Evolutionary conservation across 345 rosid genomes (phyloP), one percentile per base, ranked within the genome.

Genomic region (Rhizophora apiculata): DNA sequence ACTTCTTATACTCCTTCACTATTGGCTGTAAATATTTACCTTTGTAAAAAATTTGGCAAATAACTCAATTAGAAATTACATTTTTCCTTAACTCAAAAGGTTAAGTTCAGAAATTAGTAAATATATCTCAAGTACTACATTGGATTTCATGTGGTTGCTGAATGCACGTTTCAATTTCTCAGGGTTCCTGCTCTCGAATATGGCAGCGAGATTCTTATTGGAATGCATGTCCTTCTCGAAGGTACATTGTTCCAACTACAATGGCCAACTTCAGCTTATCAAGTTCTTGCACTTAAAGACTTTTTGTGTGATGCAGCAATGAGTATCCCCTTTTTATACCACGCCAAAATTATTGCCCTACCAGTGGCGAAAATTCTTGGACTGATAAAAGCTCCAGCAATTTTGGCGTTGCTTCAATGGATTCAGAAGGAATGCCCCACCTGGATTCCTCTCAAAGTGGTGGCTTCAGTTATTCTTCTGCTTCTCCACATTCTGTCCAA

Each of bases 251-350:
- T n/a, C 24, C 69, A 49, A 82, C 9, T 39, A 5, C 54, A 67
- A 10, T 56, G 60, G 64, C 68, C 71, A 69, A 57, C 30, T 68
- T 63, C 20, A 20, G 56, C 51, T n/a, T 61, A 64, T 68, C 46
- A 43, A 21, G 60, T 58, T 49, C 31, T 60, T 60, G 64, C 27
- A 60, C 65, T 83, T 64, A 82, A 34, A 56, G 0, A 58, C 10
- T 16, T 65, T 53, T 68, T 64, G 46, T 62, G 27, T 74, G 46
- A 64, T 86, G 82, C 86, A 92, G 98, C 82, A 82, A 84, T 63
- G 99, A 90, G 64, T 95, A 84, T 82, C 99, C 99, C 46, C 97
- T 95, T 67, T 95, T 95, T 78, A 92, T 92, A 71, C 97, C 96
- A 0, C 92, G 91, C 60, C 90, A 85, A 75, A 95, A 88, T 72